Base-by-base conservation (phyloP, 1,139 yeast species). In the Fermentozyma sake region DNA sequence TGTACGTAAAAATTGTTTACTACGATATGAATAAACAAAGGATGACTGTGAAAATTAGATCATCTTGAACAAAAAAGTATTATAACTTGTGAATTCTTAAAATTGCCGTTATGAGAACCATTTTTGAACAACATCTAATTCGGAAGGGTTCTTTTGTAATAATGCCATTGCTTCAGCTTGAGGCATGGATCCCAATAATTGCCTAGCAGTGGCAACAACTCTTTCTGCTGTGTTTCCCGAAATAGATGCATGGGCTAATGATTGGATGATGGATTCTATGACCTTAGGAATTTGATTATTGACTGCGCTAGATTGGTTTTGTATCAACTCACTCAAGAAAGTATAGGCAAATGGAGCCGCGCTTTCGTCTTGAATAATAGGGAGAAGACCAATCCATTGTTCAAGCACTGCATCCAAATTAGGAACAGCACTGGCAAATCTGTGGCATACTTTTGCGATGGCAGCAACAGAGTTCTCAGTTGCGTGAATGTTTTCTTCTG, bases 271-370 rank as follows among this genome's bases (percentile, higher is more conserved):
- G 23, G 75, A 61, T 31, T 83, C 89, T 27, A 87, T 73, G 6
- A 81, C 76, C 41, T 73, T 70, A n/a, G 81, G 77, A 9, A 77
- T 54, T 35, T 79, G 77, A 12, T 64, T 50, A 16, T 61, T 54
- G 22, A 86, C 73, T 4, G 78, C 64, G 4, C 81, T 74, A 42
- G 86, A 93, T 32, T 74, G 71, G 37, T 69, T 72, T 28, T 80
- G 80, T 27, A 89, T 79, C 45, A 91, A 65, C 38, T 81, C 84
- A 16, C 79, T 63, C 46, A 91, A 67, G 52, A 86, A 89, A 40
- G 72, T 65, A 58, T 86, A 91, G 14, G 87, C 79, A 55, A 69
- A 85, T n/a, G 87, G 79, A 2, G 97, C 96, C 6, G 94, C 95
- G 43, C 84, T 93, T 23, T 79, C 84, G 55, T 91, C 96, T 43